These are phyloP conservation scores for Xylaria flabelliformis DNA, from an alignment of 495 filamentous ascomycete species.

Conservation along the genomic window DNA sequence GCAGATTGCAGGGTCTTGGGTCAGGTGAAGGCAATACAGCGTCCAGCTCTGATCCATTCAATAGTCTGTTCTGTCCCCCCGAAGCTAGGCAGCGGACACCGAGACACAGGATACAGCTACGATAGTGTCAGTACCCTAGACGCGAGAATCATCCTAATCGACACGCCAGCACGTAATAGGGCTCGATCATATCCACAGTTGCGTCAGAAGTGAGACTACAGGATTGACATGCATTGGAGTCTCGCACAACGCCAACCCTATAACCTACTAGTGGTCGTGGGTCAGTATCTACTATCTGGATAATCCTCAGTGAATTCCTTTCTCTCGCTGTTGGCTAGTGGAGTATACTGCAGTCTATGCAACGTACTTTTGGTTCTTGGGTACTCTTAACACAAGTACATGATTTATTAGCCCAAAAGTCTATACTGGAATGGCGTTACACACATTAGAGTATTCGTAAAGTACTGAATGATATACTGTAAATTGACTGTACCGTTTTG, in stretches of 20 bases:
- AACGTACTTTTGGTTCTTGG: background rate
- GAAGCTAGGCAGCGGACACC: conserved; percentile 2
- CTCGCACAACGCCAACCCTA: conserved; percentile 6
- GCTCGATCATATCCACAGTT: conserved; percentile 7
- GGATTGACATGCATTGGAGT: conserved; percentile 7
- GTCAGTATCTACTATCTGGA: background rate
- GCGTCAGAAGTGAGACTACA: conserved; percentile 16
- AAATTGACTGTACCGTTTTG: background rate
- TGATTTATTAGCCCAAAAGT: background rate
- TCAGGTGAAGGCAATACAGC: background rate
- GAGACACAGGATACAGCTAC: background rate
- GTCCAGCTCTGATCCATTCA: background rate
- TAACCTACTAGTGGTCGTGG: background rate
- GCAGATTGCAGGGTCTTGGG: background rate
- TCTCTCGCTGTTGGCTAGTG: background rate
- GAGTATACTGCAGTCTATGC: background rate
- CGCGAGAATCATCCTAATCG: background rate
- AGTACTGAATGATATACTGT: no score
- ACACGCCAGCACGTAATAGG: background rate
- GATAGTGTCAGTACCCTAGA: background rate
- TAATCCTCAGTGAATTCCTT: background rate
- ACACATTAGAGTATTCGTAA: background rate
- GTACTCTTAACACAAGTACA: background rate
- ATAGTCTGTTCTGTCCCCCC: background rate
- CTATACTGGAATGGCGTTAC: background rate